Base-by-base conservation (phyloP, 1,284 basidiomycete genomes). In the Boletus sp. region DNA sequence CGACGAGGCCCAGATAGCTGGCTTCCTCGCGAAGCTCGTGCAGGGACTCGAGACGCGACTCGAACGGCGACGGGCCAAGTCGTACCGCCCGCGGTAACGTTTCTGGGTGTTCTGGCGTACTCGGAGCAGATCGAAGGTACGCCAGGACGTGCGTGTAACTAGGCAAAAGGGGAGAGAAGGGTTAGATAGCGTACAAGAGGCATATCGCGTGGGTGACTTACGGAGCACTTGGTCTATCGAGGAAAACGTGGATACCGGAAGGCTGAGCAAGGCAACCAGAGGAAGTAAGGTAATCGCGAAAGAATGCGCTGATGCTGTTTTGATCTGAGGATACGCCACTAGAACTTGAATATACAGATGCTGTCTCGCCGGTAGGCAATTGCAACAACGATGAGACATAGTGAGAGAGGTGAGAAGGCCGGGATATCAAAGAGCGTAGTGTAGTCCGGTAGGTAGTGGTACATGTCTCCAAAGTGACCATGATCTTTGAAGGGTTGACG, bases 221-320 rank as follows among this genome's bases (percentile, higher is more conserved):
- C 89, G 91, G 88, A 47, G 84, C 78, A 68, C 90, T 91, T 1
- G 90, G 83, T 46, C 91, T 79, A 68, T 93, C 91, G n/a, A 93
- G 77, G 75, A 93, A 93, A n/a, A 93, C 69, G 65, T 91, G 88
- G 43, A 92, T 75, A 55, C 74, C 78, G 31, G 83, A 77, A 7
- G 79, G 70, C 50, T 78, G 78, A 1, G 83, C 68, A 6, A 87
- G 69, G 40, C 85, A 74, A 6, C 85, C 87, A 48, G 84, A 81
- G 19, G 86, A 82, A 19, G 81, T 74, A 23, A 90, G 81, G 67
- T 90, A 88, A 48, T 83, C 78, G 44, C 79, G 82, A 70, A 89
- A 87, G 60, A 75, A 71, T 0, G 75, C 60, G 27, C 58, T 67
- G 52, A 77, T 71, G 62, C 79, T 78, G n/a, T 66, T 63, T 11